Base-by-base conservation (phyloP, 495 filamentous ascomycete species). In the Penicillium steckii region DNA sequence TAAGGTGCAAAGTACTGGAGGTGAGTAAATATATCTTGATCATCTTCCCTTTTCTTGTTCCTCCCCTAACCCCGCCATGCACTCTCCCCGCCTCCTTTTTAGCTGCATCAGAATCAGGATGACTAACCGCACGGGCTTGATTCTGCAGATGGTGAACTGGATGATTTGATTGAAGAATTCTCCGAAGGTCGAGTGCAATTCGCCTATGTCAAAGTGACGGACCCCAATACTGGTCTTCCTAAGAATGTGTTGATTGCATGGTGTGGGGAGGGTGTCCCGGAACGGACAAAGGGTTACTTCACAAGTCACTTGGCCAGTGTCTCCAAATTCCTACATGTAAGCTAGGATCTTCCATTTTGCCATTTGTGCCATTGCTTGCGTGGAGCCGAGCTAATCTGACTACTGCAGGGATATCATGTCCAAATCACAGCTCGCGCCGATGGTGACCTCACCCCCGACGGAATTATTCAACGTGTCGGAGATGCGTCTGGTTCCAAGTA, bases 221-320 rank as follows among this genome's bases (percentile, higher is more conserved):
- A 97, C 65, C 86, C 90, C 10, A 99, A 99, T 66, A 91, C 89
- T 1, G 80, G 84, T 5, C 77, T 99, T 8, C 90, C 93, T 22
- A 99, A 99, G 74, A 88, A 86, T 66, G 91, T 94, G 35, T 77
- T 99, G 44, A 90, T 99, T 60, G 92, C 85, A 35, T 99, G 94
- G 94, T 99, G 94, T 67, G 94, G 94, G 35, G 92, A 95, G 60
- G 95, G 95, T 50, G 94, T 99, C n/a, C 94, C 94, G 7, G 94
- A 97, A 74, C 80, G 92, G 59, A 97, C 92, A 13, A 97, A 97
- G 66, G 94, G 94, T 21, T 97, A 97, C 66, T 99, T 97, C 62
- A 97, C 90, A 27, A 96, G 91, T 64, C 91, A 99, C 73, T 69
- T 92, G 17, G 84, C 89, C 52, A 84, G 89, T 15, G 90, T 97